Evolutionary conservation across 1,284 basidiomycete genomes (phyloP), one percentile per base, ranked within the genome.

Genomic region (Cutaneotrichosporon cyanovorans): DNA sequence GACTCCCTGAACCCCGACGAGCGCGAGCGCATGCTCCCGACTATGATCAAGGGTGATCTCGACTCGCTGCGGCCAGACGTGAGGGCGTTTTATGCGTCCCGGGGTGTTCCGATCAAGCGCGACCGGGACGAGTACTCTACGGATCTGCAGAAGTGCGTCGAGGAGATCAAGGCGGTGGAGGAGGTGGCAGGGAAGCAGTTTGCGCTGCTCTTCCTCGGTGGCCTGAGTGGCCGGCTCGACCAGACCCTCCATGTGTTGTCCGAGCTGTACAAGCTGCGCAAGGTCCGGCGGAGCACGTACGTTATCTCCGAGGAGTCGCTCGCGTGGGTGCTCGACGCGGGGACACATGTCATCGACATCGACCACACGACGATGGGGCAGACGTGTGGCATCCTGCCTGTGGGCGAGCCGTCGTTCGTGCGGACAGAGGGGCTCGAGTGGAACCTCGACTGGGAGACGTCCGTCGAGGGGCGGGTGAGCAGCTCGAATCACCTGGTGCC

Each of bases 241-340:
- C 93, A 98, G 65, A 96, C 91, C 0, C 74, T 93, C 2, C 91
- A 96, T 61, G 87, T 88, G 0, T 76, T 97, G 23, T 86, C 89
- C 5, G 79, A 84, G 32, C 72, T 98, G 3, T 81, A 90, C 73
- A 90, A 89, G 66, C 74, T 92, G 14, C 81, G 87, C 16, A 77
- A 75, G 55, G 75, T 64, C 8, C 74, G 85, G 18, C 68, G 77
- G 7, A 74, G 76, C 15, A 80, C 85, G 1, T 91, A 81, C 64
- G 86, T 80, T 0, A 75, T 93, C 2, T 87, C 87, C 9, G 86
- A 90, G 46, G 87, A 92, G 44, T 89, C 84, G 58, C 74, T 91
- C 8, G 87, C 84, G 3, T 96, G 92, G 86, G 81, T 93, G 0
- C 76, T 98, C 1, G 81, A 87, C 54, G 68, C 75, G 84, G 91